Percentiles rank a stretch among this genome's conserved stretches.
phyloP scores from a whole-genome alignment of 192 early-diverging fungal species.

The Gigaspora rosea region DNA sequence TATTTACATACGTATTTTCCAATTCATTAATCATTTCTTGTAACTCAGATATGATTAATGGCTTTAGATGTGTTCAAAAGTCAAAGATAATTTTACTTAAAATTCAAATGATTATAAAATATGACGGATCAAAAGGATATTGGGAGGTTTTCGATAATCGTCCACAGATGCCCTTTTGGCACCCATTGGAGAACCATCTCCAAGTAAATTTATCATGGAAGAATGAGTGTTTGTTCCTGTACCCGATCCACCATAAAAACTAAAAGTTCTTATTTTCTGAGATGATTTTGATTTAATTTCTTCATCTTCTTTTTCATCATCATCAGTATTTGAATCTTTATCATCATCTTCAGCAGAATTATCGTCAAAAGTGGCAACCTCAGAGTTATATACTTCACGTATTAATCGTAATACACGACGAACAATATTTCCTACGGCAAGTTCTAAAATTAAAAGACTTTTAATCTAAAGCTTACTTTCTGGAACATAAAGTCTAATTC shows the following conservation, averaged over 20 bases:
- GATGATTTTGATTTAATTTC: conserved; percentile 11
- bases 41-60: conserved; percentile 77
- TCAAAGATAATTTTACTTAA: not conserved
- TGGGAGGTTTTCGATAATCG: conserved; percentile 4
- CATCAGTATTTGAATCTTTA: conserved; percentile 24
- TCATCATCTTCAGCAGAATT: conserved; percentile 50
- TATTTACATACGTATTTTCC: conserved; percentile 73
- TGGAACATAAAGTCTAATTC: not conserved
- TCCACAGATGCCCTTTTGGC: conserved; percentile 8
- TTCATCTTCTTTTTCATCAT: conserved; percentile 29
- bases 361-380: not conserved
- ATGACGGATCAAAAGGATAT: conserved; percentile 25
- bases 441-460: conserved; percentile 51
- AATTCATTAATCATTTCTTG: conserved; percentile 89
- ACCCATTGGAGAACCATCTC: conserved; percentile 49
- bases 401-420: conserved; percentile 84
- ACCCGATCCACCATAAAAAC: conserved; percentile 25
- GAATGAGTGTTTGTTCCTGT: conserved; percentile 30
- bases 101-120: not conserved
- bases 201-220: conserved; percentile 67
- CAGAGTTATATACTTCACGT: conserved; percentile 52
- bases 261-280: not conserved
- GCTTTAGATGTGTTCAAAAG: conserved; percentile 59
- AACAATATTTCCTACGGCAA: conserved; percentile 84
- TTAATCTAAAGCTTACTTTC: not conserved